Evolutionary conservation across 805 yeast genomes (phyloP).

Genomic region (Hanseniaspora occidentalis): DNA sequence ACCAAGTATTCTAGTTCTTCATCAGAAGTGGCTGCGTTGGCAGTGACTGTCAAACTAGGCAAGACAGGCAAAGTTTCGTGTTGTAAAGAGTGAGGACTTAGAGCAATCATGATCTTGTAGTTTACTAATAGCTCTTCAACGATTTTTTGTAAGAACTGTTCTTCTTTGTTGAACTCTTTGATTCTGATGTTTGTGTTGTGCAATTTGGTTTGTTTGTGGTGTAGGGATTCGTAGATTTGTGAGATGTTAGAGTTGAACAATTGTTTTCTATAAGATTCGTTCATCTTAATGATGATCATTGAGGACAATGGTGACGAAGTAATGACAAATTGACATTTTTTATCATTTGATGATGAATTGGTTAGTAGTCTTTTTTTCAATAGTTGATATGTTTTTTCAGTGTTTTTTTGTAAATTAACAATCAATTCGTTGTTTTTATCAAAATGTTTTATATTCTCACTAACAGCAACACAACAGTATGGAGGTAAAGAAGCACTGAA

Average conservation of each 20-base stretch:
- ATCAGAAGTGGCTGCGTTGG: slow-evolving; percentile 34
- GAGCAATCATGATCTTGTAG: slow-evolving; percentile 47
- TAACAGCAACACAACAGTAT: slow-evolving; percentile 59
- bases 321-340: slow-evolving; percentile 26
- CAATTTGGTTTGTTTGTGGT: slow-evolving; percentile 21
- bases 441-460: slow-evolving; percentile 40
- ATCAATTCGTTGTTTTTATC: slow-evolving; percentile 29
- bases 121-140: slow-evolving; percentile 41
- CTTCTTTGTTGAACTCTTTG: slow-evolving; percentile 34
- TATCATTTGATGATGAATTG: not conserved
- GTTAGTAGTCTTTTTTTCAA: slow-evolving; percentile 8
- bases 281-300: slow-evolving; percentile 51
- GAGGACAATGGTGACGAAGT: slow-evolving; percentile 53
- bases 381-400: slow-evolving; percentile 29
- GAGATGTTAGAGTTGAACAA: slow-evolving; percentile 19
- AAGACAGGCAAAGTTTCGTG: slow-evolving; percentile 64
- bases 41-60: slow-evolving; percentile 43
- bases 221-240: slow-evolving; percentile 15
- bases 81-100: slow-evolving; percentile 50
- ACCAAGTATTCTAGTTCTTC: slow-evolving; percentile 23
- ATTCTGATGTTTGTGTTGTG: slow-evolving; percentile 20
- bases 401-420: slow-evolving; percentile 29
- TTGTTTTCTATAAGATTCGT: slow-evolving; percentile 26
- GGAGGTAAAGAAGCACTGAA: slow-evolving; percentile 94
- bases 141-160: slow-evolving; percentile 50